Base-by-base conservation (phyloP, 768 basidiomycete species). In the Coprinopsis marcescibilis region DNA sequence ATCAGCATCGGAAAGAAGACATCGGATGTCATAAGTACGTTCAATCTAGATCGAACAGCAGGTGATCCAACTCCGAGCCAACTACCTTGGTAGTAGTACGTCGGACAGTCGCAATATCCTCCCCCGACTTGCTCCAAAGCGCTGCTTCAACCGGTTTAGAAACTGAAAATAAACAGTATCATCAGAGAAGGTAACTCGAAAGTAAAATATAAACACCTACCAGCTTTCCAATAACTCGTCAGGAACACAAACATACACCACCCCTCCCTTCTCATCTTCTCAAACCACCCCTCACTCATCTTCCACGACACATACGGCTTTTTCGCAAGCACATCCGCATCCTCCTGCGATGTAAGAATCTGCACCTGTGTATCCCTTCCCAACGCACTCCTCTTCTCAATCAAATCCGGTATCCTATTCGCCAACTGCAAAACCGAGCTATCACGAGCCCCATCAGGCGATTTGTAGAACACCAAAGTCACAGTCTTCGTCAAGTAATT, bases 161-260 rank as follows among this genome's bases (percentile, higher is more conserved):
- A 7, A 38, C 46, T 47, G 23, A 4, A 38, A 15, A 23, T 21
- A 6, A 46, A 11, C 8, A 19, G 35, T 19, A 4, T 21, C 34
- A 12, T 15, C 35, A 15, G 27, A 11, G 7, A 37, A 37, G 43
- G 5, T 5, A 37, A 7, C n/a, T 36, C 20, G 12, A 34, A 15
- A 37, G n/a, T 23, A 7, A 20, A 4, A 15, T 43, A 40, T 21
- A 43, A 27, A 8, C 12, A 43, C 53, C 45, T 13, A 56, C 57
- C 50, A 39, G 35, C 29, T 14, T 33, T 34, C 29, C 20, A 25
- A n/a, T 52, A 43, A 48, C 57, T 55, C 14, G 57, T 50, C 1
- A 53, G 36, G 37, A 51, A 57, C 5, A 45, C 54, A n/a, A 50
- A 48, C 55, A 57, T 51, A 20, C 34, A 49, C 55, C 54, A 57